Conservation (phyloP, 176 grass and related monocot species). For the Carex myosuroides region DNA sequence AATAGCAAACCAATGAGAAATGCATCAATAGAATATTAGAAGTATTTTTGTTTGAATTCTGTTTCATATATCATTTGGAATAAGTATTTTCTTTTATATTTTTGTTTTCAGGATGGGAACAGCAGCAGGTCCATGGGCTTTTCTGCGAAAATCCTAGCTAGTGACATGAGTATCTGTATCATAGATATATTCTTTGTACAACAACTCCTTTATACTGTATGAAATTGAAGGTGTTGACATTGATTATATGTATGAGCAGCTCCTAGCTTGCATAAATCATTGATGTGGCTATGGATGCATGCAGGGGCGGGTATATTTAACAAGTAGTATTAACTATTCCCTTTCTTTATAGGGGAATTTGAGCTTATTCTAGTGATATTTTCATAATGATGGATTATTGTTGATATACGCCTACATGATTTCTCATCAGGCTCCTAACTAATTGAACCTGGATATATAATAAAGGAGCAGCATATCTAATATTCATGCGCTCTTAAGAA, state of each 20-base stretch:
- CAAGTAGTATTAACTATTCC: not conserved
- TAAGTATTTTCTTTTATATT: not conserved
- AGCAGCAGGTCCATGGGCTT: constrained; percentile 40
- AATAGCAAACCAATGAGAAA: not conserved
- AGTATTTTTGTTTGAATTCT: not conserved
- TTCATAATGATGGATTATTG: not conserved
- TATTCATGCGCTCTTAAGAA: not conserved
- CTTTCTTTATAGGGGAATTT: not conserved
- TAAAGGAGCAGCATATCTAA: not conserved
- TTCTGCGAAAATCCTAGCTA: constrained; percentile 24
- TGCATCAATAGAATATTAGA: not conserved
- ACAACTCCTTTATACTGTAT: not conserved
- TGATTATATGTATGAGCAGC: not conserved
- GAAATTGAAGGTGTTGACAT: not conserved
- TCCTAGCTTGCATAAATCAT: not conserved
- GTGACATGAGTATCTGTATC: not conserved
- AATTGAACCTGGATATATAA: not conserved
- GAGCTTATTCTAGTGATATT: too few relatives aligned
- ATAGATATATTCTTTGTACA: not conserved
- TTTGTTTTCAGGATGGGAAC: constrained; percentile 30
- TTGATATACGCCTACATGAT: not conserved
- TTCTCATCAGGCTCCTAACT: not conserved
- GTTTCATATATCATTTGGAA: not conserved
- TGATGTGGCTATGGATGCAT: not conserved
- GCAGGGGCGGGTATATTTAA: not conserved